Conservation (phyloP, 257 asterid genomes). For the Marsdenia floribunda region DNA sequence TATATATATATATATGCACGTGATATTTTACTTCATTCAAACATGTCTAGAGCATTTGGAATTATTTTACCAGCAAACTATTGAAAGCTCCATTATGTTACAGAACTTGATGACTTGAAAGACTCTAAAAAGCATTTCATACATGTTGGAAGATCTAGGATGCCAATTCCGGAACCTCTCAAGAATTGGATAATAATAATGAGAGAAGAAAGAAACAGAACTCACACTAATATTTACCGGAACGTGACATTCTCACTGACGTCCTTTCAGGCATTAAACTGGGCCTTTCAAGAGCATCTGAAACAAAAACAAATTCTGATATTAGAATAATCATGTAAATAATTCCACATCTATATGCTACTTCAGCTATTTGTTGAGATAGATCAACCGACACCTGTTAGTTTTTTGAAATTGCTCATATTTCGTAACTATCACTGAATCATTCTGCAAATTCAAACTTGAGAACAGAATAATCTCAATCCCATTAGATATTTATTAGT, state of each 20-base stretch:
- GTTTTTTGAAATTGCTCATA: not conserved
- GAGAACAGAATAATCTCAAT: not conserved
- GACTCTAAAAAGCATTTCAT: not conserved
- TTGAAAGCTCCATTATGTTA: not conserved
- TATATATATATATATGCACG: too few species aligned
- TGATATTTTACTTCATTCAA: not conserved
- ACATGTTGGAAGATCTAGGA: not conserved
- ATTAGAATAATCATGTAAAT: not conserved
- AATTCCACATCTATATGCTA: not conserved
- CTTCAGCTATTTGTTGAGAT: not conserved
- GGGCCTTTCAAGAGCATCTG: not conserved
- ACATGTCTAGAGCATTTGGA: not conserved
- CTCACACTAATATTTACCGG: not conserved
- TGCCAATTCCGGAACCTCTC: not conserved
- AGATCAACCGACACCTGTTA: not conserved
- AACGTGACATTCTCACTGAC: not conserved
- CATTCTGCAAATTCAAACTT: not conserved
- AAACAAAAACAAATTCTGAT: not conserved
- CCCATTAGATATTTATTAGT: not conserved
- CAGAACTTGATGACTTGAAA: not conserved
- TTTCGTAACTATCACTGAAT: not conserved
- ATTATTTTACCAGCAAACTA: not conserved
- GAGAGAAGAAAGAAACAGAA: not conserved
- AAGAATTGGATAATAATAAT: not conserved
- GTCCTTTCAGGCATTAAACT: not conserved